Evolutionary conservation across 805 yeast genomes (phyloP), one percentile per base, ranked within the genome.

Genomic region (Saccharomycopsis schoenii): DNA sequence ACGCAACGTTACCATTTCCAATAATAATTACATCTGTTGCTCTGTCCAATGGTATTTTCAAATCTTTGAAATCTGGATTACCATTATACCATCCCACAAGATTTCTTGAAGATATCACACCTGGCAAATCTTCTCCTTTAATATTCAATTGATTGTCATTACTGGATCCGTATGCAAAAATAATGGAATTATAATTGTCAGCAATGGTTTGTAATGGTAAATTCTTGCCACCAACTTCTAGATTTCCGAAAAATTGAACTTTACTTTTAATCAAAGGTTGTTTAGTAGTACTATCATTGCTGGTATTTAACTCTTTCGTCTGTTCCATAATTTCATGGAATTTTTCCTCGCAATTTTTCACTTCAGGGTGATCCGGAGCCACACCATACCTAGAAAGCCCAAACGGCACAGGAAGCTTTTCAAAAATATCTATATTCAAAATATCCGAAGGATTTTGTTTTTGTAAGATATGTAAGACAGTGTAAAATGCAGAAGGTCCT

Each of bases 331-430:
- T 74, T 59, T 85, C 84, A 10, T 78, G 80, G 69, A 94, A 86
- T 58, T 91, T 84, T 19, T 87, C 76, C 58, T 77, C 80, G 67
- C 94, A 88, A 62, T 84, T 84, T 71, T 92, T 93, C 39, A 94
- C 98, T 68, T 94, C 98, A 0, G 97, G 97, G 72, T 94, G 97
- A 73, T 94, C 99, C 1, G 99, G 99, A 0, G 99, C 97, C n/a
- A 94, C 98, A 1, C 99, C 99, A 70, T 82, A 92, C 41, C 99
- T 74, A 51, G 92, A 84, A 40, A 94, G 77, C 0, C 99, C 99
- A 74, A 80, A 93, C 0, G 99, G 99, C 6, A 91, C 85, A 0
- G 97, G 97, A 29, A 85, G 74, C 64, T 83, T 80, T 68, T 94
- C 99, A 75, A 84, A 91, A 17, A 76, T 69, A 8, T 74, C 73